These are phyloP conservation scores for Gaertneriomyces semiglobifer DNA, from an alignment of 192 early-diverging fungal species.

Conservation along the genomic window DNA sequence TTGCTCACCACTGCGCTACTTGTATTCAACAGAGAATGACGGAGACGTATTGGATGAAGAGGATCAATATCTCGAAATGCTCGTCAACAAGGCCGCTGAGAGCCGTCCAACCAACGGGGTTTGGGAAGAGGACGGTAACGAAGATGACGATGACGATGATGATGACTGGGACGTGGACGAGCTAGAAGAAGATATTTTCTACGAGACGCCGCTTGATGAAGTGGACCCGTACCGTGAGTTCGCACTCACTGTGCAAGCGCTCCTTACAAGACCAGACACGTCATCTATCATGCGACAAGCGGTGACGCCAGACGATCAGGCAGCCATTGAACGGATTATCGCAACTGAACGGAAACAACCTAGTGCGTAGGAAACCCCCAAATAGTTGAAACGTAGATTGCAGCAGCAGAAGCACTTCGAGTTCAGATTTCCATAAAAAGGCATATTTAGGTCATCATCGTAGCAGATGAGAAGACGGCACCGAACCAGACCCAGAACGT, in stretches of 20 bases:
- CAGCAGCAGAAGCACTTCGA: no score
- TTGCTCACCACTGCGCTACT: neutral
- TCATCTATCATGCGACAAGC: slow-evolving; percentile 9
- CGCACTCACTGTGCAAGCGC: slow-evolving; percentile 14
- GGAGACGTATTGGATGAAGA: slow-evolving; percentile 63
- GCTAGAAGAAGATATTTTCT: slow-evolving; percentile 34
- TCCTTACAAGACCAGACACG: slow-evolving; percentile 6
- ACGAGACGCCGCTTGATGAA: slow-evolving; percentile 34
- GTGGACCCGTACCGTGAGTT: slow-evolving; percentile 33
- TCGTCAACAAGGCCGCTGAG: slow-evolving; percentile 51
- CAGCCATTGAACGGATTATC: no score
- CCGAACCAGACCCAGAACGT: no score
- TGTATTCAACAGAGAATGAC: slow-evolving; percentile 32
- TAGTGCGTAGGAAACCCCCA: no score
- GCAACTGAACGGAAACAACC: no score
- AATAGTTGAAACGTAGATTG: no score
- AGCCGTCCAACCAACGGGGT: slow-evolving; percentile 1
- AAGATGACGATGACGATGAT: slow-evolving; percentile 41
- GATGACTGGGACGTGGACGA: slow-evolving; percentile 59
- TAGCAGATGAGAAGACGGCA: no score
- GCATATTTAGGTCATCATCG: no score
- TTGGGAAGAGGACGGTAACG: slow-evolving; percentile 31
- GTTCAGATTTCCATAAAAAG: no score
- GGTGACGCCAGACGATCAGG: neutral
- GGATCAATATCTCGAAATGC: slow-evolving; percentile 56